Percentiles rank a stretch among this genome's conserved stretches.
Evolutionary conservation across 2,329 filamentous ascomycete species (phyloP).

Genomic region (Lizonia empirigonia): DNA sequence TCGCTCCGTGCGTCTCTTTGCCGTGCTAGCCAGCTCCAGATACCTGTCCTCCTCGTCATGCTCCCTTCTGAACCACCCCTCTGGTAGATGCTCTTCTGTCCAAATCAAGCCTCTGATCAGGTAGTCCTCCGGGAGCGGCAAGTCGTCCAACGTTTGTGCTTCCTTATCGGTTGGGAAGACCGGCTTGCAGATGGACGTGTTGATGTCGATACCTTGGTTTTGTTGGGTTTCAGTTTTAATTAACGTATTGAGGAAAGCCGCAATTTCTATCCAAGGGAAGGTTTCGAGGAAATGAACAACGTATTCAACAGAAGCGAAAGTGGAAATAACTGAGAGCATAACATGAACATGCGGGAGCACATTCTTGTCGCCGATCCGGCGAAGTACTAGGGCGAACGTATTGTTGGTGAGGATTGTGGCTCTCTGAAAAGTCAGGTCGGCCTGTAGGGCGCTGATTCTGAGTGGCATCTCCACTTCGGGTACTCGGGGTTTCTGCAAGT

Average conservation of each 20-base stretch:
- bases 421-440: constrained; percentile 32
- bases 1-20: constrained; percentile 62
- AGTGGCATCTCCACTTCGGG: constrained; percentile 26
- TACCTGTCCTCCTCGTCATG: constrained; percentile 72
- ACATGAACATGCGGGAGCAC: constrained; percentile 68
- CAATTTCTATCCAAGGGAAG: constrained; percentile 62
- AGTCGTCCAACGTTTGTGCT: constrained; percentile 47
- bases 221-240: constrained; percentile 44
- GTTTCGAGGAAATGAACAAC: constrained; percentile 37
- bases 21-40: constrained; percentile 66
- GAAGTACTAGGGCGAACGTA: constrained; percentile 57
- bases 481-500: constrained; percentile 12
- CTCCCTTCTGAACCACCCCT: constrained; percentile 64
- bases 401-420: constrained; percentile 52
- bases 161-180: constrained; percentile 56
- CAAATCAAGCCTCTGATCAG: constrained; percentile 68
- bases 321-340: constrained; percentile 64
- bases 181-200: constrained; percentile 33
- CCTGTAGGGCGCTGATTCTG: constrained; percentile 20
- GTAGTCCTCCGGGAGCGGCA: constrained; percentile 72
- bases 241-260: constrained; percentile 60
- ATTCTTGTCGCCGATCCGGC: constrained; percentile 62
- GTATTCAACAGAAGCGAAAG: constrained; percentile 47
- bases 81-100: constrained; percentile 63
- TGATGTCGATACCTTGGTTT: constrained; percentile 34